Percentiles rank a stretch among this genome's conserved stretches.
These are phyloP conservation scores for Pulveroboletus frians DNA, from an alignment of 768 basidiomycete genomes.

Conservation along the genomic window DNA sequence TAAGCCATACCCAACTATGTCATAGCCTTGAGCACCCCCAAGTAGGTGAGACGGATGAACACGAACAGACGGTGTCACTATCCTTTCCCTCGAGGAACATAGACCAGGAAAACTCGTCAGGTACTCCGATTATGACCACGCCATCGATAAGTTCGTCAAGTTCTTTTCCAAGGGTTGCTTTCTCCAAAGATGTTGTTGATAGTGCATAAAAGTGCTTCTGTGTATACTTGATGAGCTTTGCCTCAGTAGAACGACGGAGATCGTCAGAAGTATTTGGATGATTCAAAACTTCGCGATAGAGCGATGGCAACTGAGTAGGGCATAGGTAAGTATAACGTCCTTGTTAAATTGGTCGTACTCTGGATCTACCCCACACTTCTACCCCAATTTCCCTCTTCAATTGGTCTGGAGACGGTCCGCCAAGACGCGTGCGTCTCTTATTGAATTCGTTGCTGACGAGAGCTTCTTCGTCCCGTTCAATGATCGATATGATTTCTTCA, in stretches of 20 bases:
- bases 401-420: constrained; percentile 54
- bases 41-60: constrained; percentile 1
- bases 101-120: constrained; percentile 81
- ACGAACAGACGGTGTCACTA: constrained; percentile 58
- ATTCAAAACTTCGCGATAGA: constrained; percentile 77
- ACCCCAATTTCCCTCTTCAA: constrained; percentile 58
- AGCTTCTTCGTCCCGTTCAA: constrained; percentile 59
- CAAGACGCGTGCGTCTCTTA: constrained; percentile 72
- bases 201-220: constrained; percentile 58
- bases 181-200: constrained; percentile 40
- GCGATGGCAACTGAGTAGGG: constrained; percentile 50
- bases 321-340: constrained; percentile 8
- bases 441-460: constrained; percentile 62
- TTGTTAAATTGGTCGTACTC: constrained; percentile 35
- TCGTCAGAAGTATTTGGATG: constrained; percentile 78
- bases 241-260: constrained; percentile 71
- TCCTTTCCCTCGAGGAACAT: constrained; percentile 73
- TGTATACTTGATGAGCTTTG: constrained; percentile 65
- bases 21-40: constrained; percentile 1
- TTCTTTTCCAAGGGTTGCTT: constrained; percentile 49
- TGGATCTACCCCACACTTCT: constrained; percentile 59
- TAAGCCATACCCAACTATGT: constrained; percentile 57
- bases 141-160: constrained; percentile 72
- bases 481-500: constrained; percentile 62
- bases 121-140: constrained; percentile 66